Evolutionary conservation across 2,329 filamentous ascomycete genomes (phyloP), one percentile per base, ranked within the genome.

Genomic region (Orbilia brochopaga): DNA sequence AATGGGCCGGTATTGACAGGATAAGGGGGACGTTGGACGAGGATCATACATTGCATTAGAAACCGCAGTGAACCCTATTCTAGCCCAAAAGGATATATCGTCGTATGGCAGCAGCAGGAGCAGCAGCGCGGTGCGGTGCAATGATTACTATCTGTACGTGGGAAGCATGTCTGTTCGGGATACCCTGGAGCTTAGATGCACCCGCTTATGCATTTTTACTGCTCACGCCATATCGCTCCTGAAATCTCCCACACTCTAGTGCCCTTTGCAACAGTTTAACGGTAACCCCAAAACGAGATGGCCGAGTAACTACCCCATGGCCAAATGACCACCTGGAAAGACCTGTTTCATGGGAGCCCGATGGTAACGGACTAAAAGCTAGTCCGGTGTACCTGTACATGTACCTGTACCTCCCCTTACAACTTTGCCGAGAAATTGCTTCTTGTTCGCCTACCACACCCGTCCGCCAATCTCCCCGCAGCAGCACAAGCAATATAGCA

Each of bases 371-470:
- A 70, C 66, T 64, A 70, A 70, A 70, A 61, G 63, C 66, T 70
- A 60, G 66, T 48, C n/a, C n/a, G 44, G 44, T 48, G 44, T 48
- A 48, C 44, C 44, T 48, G 44, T 69, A 70, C 66, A 70, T 70
- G 66, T 70, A 70, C 66, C 66, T 70, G 66, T 70, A 70, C 66
- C 53, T 70, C 66, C 66, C 66, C 66, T 70, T 70, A 70, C 66
- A 70, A 70, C 66, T 64, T 70, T 70, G 66, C 66, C 66, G 66
- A 70, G 66, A 70, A 69, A 70, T 70, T 70, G 66, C 66, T 70
- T 70, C 66, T 32, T 70, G 66, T 70, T 70, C 66, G 66, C 66
- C 66, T 70, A 70, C 66, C 66, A 70, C 66, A 70, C 59, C 66
- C 66, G 65, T 69, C 65, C 65, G 66, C 66, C 66, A 70, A 70